A percentile compares a stretch with the other conserved stretches of the same genome.
Conservation (phyloP, 495 filamentous ascomycete genomes). For the Poronia punctata region DNA sequence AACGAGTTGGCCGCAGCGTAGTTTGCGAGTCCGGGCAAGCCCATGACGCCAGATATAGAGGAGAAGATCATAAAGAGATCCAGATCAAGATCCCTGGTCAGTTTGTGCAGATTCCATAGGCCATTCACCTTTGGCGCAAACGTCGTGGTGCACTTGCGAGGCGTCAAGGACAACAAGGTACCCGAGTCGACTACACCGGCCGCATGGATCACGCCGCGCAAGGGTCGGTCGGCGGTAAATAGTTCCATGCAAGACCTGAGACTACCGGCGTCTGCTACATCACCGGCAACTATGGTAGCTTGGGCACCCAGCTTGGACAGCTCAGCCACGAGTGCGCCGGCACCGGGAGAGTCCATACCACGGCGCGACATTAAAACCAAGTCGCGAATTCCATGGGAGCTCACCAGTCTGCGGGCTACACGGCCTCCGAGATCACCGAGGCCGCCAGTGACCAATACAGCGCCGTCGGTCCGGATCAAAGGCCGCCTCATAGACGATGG, state of each 20-base stretch:
- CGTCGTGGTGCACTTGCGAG: constrained; percentile 24
- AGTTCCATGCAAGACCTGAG: constrained; percentile 13
- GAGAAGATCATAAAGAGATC: constrained; percentile 52
- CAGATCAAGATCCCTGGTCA: constrained; percentile 25
- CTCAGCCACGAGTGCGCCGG: constrained; percentile 9
- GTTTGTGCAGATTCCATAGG: constrained; percentile 36
- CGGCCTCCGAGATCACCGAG: constrained; percentile 47
- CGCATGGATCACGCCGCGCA: constrained; percentile 38
- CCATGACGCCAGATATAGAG: constrained; percentile 42
- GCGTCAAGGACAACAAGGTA: constrained; percentile 34
- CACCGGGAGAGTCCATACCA: constrained; percentile 20
- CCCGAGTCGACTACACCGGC: constrained; percentile 37
- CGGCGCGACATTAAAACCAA: constrained; percentile 44
- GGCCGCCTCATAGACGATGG: not conserved
- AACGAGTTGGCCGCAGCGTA: constrained; percentile 51
- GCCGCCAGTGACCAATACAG: constrained; percentile 45
- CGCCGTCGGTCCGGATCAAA: constrained; percentile 20
- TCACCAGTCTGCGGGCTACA: constrained; percentile 40
- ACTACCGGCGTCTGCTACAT: constrained; percentile 21
- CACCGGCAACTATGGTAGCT: constrained; percentile 19
- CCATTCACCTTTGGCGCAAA: constrained; percentile 35
- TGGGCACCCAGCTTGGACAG: constrained; percentile 10
- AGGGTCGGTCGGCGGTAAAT: constrained; percentile 26
- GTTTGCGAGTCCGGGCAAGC: constrained; percentile 41
- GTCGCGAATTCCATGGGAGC: constrained; percentile 36